Evolutionary conservation across 2,329 filamentous ascomycete species (phyloP), one percentile per base, ranked within the genome.

Genomic region (Phaeosphaeria sp.): DNA sequence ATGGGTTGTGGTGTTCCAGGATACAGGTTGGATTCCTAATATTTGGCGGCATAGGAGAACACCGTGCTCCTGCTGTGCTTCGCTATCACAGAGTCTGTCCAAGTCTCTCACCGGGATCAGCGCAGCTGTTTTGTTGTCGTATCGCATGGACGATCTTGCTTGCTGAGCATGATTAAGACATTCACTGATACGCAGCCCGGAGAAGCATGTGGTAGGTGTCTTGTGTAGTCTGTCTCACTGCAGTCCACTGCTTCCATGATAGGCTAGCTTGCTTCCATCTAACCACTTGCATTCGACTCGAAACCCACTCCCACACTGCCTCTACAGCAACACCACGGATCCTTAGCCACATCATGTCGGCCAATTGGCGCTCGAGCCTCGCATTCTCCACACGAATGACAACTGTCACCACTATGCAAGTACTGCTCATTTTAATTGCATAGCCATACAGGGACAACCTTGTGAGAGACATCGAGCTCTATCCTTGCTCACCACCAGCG

Each of bases 331-430:
- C 42, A 42, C 58, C 52, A 30, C 30, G 30, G 30, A 36, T 36
- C 30, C 30, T 36, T 36, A 13, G 9, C 7, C 30, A 36, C 57
- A 61, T 46, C 55, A 72, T 72, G 68, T 49, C 65, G 46, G 53
- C 64, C 49, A 73, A 77, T 63, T 83, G 81, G 81, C 78, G 71
- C 41, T 63, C 71, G 21, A 55, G 60, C 42, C 56, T 83, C 62
- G 77, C 68, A 55, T 83, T 84, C 68, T 77, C 81, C 20, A 77
- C 80, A 50, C 75, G 82, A 54, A 71, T 84, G 58, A 60, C 72
- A 30, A 71, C 72, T 36, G 80, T 79, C 51, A 77, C 80, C 15
- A 79, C 80, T 79, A 82, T 84, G 82, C 77, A 82, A 75, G 80
- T 81, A 71, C 41, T 43, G 17, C 41, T 18, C 41, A 21, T 21